Evolutionary conservation across 2,329 filamentous ascomycete genomes (phyloP).

Genomic region (Pseudogymnoascus sp.): DNA sequence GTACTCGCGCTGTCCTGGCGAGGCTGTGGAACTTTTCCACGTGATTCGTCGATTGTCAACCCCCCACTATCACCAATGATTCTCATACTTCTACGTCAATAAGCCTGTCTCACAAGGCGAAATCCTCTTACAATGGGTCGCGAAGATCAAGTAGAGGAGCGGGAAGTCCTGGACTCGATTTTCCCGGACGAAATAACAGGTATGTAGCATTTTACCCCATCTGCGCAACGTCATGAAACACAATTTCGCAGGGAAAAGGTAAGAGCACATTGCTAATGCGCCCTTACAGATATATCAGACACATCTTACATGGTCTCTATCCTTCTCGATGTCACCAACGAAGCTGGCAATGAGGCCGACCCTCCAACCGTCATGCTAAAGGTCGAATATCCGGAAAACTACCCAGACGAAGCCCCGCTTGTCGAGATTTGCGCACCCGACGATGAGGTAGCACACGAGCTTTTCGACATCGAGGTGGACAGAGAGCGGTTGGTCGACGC

Average conservation of each 20-base stretch:
- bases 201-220: slow-evolving; percentile 31
- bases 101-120: slow-evolving; percentile 8
- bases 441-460: slow-evolving; percentile 60
- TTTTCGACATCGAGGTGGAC: slow-evolving; percentile 76
- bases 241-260: not conserved
- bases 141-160: slow-evolving; percentile 93
- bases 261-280: not conserved
- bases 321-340: slow-evolving; percentile 67
- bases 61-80: slow-evolving; percentile 9
- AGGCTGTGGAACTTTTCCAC: slow-evolving; percentile 5
- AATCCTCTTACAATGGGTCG: slow-evolving; percentile 45
- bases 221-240: not conserved
- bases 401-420: slow-evolving; percentile 78
- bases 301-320: slow-evolving; percentile 82
- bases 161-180: slow-evolving; percentile 95
- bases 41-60: slow-evolving; percentile 4
- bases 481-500: slow-evolving; percentile 64
- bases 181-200: slow-evolving; percentile 97
- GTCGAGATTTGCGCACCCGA: slow-evolving; percentile 72
- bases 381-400: slow-evolving; percentile 81
- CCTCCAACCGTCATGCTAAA: slow-evolving; percentile 70
- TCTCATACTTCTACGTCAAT: slow-evolving; percentile 7
- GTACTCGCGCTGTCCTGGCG: slow-evolving; percentile 3
- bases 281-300: slow-evolving; percentile 65
- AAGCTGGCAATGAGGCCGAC: slow-evolving; percentile 55